phyloP scores from a whole-genome alignment of 305 asterid species.

The Euphrasia arctica region DNA sequence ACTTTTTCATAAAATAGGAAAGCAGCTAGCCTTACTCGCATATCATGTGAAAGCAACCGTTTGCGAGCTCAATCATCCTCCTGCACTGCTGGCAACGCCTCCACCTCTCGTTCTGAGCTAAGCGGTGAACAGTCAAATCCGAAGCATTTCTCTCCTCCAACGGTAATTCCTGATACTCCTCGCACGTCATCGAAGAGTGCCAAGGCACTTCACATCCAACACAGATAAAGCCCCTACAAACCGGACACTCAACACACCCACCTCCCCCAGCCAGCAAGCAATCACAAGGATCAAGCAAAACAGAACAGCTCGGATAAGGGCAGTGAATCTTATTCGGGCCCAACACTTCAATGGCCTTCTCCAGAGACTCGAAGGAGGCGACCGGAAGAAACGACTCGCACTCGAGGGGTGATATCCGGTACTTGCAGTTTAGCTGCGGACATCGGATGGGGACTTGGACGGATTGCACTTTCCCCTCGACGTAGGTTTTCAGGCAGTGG shows the following conservation, averaged over 20 bases:
- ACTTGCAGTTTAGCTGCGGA: slow-evolving; percentile 74
- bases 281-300: slow-evolving; percentile 58
- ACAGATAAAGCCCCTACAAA: slow-evolving; percentile 68
- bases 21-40: slow-evolving; percentile 57
- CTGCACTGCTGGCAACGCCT: slow-evolving; percentile 67
- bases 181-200: slow-evolving; percentile 86
- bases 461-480: slow-evolving; percentile 61
- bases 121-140: slow-evolving; percentile 43
- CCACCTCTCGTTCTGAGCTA: slow-evolving; percentile 59
- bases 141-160: slow-evolving; percentile 65
- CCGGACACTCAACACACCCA: slow-evolving; percentile 71
- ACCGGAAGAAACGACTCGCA: slow-evolving; percentile 72
- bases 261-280: slow-evolving; percentile 49
- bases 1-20: neutral
- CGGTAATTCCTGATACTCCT: slow-evolving; percentile 58
- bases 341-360: slow-evolving; percentile 48
- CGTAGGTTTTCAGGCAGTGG: slow-evolving; percentile 78
- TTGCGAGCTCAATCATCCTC: slow-evolving; percentile 62
- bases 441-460: slow-evolving; percentile 67
- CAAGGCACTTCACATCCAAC: slow-evolving; percentile 79
- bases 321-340: slow-evolving; percentile 50
- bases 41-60: slow-evolving; percentile 74
- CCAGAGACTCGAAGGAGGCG: slow-evolving; percentile 57
- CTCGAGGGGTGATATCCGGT: slow-evolving; percentile 56
- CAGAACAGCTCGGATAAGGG: slow-evolving; percentile 73